Evolutionary conservation across 805 yeast species (phyloP).

Genomic region (Suhomyces sp.): DNA sequence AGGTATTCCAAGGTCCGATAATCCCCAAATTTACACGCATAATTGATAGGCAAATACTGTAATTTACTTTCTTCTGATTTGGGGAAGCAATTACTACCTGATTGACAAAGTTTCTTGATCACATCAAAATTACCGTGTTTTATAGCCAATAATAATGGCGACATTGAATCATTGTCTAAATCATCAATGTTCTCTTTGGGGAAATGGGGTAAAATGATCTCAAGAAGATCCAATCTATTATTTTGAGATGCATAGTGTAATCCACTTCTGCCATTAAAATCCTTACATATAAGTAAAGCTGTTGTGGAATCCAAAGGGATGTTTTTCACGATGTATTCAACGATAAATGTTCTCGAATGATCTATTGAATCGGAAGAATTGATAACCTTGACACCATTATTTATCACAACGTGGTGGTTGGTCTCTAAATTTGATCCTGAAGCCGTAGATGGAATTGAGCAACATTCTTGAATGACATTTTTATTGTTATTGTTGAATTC

Average conservation of each 20-base stretch:
- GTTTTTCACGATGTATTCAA: constrained; percentile 31
- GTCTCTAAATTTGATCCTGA: constrained; percentile 33
- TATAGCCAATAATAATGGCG: constrained; percentile 81
- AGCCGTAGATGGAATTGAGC: constrained; percentile 43
- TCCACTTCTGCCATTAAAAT: constrained; percentile 75
- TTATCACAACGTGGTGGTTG: constrained; percentile 35
- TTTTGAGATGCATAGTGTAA: constrained; percentile 80
- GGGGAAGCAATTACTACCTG: constrained; percentile 39
- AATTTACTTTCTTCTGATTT: constrained; percentile 52
- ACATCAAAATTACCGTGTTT: constrained; percentile 57
- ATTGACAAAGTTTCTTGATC: constrained; percentile 30
- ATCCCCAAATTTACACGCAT: constrained; percentile 87
- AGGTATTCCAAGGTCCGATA: constrained; percentile 65
- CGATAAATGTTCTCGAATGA: constrained; percentile 39
- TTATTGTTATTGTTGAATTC: constrained; percentile 50
- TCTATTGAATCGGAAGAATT: constrained; percentile 37
- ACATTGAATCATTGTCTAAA: constrained; percentile 71
- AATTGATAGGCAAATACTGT: constrained; percentile 73
- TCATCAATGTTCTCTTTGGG: constrained; percentile 43
- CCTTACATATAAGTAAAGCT: constrained; percentile 41
- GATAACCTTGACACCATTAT: constrained; percentile 43
- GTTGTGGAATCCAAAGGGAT: constrained; percentile 13
- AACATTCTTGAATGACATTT: constrained; percentile 72
- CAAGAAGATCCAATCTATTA: constrained; percentile 45
- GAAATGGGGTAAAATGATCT: constrained; percentile 38